Conservation (phyloP, 805 yeast genomes). For the Martiniozyma abietophila region DNA sequence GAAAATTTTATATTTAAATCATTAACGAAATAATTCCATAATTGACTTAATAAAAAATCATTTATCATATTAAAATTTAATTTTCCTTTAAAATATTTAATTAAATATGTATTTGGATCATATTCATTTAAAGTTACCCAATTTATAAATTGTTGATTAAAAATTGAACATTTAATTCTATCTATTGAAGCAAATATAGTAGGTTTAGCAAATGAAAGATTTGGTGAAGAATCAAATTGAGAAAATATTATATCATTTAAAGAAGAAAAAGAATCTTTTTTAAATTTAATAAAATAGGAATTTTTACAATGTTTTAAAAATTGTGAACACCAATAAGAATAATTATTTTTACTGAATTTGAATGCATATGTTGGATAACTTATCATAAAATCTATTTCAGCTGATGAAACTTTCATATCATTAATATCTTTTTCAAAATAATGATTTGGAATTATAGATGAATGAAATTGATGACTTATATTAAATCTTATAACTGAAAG, state of each 20-base stretch:
- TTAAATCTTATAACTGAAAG: constrained; percentile 3
- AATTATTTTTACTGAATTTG: constrained; percentile 3
- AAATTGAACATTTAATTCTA: not conserved
- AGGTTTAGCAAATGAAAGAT: constrained; percentile 1
- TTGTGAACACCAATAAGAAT: not conserved
- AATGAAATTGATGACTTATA: not conserved
- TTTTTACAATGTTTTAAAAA: no score
- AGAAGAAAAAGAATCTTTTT: no score
- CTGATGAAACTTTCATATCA: not conserved
- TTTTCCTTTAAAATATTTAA: not conserved
- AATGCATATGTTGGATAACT: not conserved
- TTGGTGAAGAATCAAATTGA: not conserved
- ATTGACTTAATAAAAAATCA: constrained; percentile 2
- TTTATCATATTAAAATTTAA: not conserved
- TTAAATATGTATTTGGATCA: not conserved
- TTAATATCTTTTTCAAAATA: not conserved
- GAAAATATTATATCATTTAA: constrained; percentile 1
- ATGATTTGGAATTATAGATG: not conserved
- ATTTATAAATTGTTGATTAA: not conserved
- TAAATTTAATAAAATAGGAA: no score
- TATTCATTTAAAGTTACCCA: constrained; percentile 2
- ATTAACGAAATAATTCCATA: constrained; percentile 1
- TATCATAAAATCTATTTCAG: constrained; percentile 2
- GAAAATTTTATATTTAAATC: constrained; percentile 1
- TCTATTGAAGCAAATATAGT: not conserved